A percentile compares a stretch with the other conserved stretches of the same genome.
Evolutionary conservation across 2,329 filamentous ascomycete species (phyloP).

Genomic region (Cercospora sojina): DNA sequence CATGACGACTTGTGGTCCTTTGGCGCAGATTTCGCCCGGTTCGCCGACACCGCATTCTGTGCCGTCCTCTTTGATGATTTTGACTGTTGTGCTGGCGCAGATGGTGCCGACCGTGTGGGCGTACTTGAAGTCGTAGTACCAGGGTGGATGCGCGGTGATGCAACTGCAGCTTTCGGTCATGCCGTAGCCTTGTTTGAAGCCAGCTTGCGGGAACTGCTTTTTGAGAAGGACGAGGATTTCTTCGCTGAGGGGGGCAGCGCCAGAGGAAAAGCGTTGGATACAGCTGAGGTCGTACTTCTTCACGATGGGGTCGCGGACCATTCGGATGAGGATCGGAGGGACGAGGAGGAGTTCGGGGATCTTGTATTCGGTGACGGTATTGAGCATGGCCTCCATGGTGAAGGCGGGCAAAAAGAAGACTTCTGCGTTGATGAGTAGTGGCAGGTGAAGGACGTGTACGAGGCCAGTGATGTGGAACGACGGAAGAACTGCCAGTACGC

Average conservation of each 20-base stretch:
- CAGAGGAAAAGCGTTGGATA: slow-evolving; percentile 58
- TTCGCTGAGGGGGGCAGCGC: slow-evolving; percentile 58
- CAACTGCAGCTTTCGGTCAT: slow-evolving; percentile 67
- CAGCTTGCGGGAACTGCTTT: slow-evolving; percentile 57
- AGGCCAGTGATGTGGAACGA: slow-evolving; percentile 65
- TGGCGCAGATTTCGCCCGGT: slow-evolving; percentile 56
- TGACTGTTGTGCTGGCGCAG: slow-evolving; percentile 59
- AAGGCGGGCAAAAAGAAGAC: slow-evolving; percentile 65
- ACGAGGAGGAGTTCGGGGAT: slow-evolving; percentile 59
- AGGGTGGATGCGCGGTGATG: slow-evolving; percentile 61
- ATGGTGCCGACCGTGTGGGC: slow-evolving; percentile 57
- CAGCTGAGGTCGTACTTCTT: slow-evolving; percentile 57
- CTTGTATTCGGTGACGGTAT: slow-evolving; percentile 53
- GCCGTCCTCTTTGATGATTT: slow-evolving; percentile 58
- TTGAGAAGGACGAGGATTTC: slow-evolving; percentile 59
- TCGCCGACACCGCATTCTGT: slow-evolving; percentile 54
- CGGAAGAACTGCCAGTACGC: slow-evolving; percentile 58
- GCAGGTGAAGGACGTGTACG: slow-evolving; percentile 62
- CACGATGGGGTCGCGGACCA: slow-evolving; percentile 58
- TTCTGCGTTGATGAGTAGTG: slow-evolving; percentile 62
- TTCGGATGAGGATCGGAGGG: slow-evolving; percentile 60
- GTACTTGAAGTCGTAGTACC: slow-evolving; percentile 58
- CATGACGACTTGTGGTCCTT: slow-evolving; percentile 54
- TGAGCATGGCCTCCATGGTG: slow-evolving; percentile 60
- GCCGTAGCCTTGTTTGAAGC: slow-evolving; percentile 62